Base-by-base conservation (phyloP, 2,329 filamentous ascomycete genomes). In the Botryosphaeria dothidea region DNA sequence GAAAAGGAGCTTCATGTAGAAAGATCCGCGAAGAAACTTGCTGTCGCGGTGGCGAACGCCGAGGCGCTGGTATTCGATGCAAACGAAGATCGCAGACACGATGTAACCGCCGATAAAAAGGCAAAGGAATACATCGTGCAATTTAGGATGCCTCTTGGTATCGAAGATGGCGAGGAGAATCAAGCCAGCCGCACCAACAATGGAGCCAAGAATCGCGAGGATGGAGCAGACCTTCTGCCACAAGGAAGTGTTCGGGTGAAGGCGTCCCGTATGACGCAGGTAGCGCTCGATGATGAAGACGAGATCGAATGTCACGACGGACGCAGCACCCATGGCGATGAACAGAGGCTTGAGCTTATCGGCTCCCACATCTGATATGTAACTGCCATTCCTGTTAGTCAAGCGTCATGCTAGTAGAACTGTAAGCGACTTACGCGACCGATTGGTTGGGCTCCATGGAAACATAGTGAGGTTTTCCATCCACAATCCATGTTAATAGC, bases 71-170 rank as follows among this genome's bases (percentile, higher is more conserved):
- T 96, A 97, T 77, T 97, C 93, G 81, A 87, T 88, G 81, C 93
- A 97, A 69, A 94, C 90, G 78, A 93, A 94, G 70, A 97, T 85
- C 64, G 94, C 93, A 4, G 89, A 92, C 63, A 97, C 74, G 62
- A 97, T 82, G 76, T 96, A 98, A 36, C 92, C 95, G 15, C 78
- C 88, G 58, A 97, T 92, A 77, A 99, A 99, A 60, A 97, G 78
- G 0, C 86, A 78, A 38, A 99, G 80, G 78, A 96, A 96, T 2
- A 87, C 81, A 72, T 92, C 83, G 75, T 99, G 95, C 65, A 91
- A 75, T 1, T 70, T 77, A 1, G 83, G 83, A 75, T 97, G 86
- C 64, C 82, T 80, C n/a, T 84, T 78, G 0, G 92, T 95, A 77
- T 98, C 92, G 77, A 96, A 97, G 70, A 97, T 88, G 68, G 89